Conservation (phyloP, 2,329 filamentous ascomycete genomes). For the Claviceps spartinae region DNA sequence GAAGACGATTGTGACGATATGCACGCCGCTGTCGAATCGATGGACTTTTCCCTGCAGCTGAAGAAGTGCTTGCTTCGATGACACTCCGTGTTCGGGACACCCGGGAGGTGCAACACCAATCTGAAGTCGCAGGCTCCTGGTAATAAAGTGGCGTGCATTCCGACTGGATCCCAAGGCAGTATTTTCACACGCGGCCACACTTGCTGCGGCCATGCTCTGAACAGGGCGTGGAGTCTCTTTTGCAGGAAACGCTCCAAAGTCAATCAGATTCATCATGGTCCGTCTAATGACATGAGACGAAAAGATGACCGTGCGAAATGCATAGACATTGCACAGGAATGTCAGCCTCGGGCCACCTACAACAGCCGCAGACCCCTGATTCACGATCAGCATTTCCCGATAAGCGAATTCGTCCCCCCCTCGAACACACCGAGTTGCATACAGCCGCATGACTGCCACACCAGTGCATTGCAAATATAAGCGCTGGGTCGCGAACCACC, state of each 20-base stretch:
- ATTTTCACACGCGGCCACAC: neutral
- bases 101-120: neutral
- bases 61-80: neutral
- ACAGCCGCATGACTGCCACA: neutral
- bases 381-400: neutral
- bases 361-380: neutral
- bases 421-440: neutral
- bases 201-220: neutral
- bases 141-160: neutral
- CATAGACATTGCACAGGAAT: neutral
- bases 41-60: neutral
- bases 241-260: neutral
- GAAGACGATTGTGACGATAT: neutral
- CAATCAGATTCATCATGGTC: neutral
- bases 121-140: neutral
- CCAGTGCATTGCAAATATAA: neutral
- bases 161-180: neutral
- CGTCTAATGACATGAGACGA: neutral
- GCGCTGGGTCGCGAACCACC: neutral
- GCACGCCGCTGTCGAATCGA: neutral
- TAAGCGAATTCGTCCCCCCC: neutral
- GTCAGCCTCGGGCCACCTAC: slow-evolving; percentile 1
- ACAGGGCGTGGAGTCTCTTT: neutral
- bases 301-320: neutral
- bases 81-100: slow-evolving; percentile 2